Conservation (phyloP, 345 rosid species). For the Boechera divaricarpa region DNA sequence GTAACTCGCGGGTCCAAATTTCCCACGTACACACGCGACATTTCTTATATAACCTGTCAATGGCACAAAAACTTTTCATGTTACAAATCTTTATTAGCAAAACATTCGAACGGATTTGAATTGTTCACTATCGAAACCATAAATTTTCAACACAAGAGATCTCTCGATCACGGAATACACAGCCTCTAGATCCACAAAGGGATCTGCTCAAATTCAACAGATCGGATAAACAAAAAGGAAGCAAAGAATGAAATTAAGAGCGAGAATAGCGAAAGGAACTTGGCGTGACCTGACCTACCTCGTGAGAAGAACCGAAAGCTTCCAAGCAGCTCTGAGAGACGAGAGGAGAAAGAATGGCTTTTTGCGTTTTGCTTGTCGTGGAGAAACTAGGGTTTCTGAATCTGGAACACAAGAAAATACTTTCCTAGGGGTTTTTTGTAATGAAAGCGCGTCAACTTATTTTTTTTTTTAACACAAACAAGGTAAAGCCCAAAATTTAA, state of each 20-base stretch:
- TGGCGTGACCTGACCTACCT: slow-evolving; percentile 15
- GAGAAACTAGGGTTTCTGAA: slow-evolving; percentile 35
- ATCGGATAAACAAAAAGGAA: slow-evolving; percentile 3
- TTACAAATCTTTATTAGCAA: not conserved
- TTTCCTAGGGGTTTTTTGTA: not conserved
- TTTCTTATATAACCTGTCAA: slow-evolving; percentile 44
- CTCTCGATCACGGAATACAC: not conserved
- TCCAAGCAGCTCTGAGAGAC: slow-evolving; percentile 7
- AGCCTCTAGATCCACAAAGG: not conserved
- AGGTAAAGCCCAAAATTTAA: slow-evolving; percentile 2
- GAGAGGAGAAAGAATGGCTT: not conserved
- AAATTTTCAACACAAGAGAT: not conserved
- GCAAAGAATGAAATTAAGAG: not conserved
- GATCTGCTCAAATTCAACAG: not conserved
- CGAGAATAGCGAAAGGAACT: not conserved
- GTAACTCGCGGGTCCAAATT: slow-evolving; percentile 75
- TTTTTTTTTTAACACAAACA: not conserved
- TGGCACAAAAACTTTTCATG: not conserved
- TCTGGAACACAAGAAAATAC: slow-evolving; percentile 7
- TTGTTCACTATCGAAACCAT: not conserved
- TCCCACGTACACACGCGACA: slow-evolving; percentile 85
- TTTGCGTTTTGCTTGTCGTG: not conserved
- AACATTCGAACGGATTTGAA: not conserved
- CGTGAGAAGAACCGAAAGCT: slow-evolving; percentile 7
- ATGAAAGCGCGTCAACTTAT: slow-evolving; percentile 9